Conservation (phyloP, 768 basidiomycete species). For the Tulasnella sp. region DNA sequence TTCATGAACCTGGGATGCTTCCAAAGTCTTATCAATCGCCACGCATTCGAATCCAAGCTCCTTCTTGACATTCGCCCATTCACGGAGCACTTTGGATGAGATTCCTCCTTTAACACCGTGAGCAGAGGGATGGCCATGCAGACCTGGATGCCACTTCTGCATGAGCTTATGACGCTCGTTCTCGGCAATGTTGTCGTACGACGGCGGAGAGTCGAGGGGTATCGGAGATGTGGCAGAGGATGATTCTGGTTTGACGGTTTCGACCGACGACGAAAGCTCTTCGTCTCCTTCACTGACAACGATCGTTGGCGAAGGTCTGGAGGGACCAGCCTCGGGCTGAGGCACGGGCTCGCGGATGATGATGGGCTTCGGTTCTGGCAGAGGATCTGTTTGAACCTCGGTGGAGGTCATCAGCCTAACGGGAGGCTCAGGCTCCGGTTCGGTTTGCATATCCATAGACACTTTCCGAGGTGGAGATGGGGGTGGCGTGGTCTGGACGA, state of each 20-base stretch:
- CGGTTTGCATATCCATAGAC: conserved; percentile 48
- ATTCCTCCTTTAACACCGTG: conserved; percentile 30
- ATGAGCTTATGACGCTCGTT: conserved; percentile 31
- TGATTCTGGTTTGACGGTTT: not conserved
- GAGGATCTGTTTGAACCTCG: conserved; percentile 24
- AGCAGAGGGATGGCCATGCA: conserved; percentile 12
- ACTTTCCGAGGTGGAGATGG: conserved; percentile 33
- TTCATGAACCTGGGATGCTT: conserved; percentile 5
- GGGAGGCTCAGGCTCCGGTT: conserved; percentile 20
- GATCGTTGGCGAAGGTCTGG: conserved; percentile 32
- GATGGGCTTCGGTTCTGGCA: conserved; percentile 32
- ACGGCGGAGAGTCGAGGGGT: conserved; percentile 38
- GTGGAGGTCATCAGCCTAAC: conserved; percentile 22
- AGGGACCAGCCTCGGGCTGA: conserved; percentile 31
- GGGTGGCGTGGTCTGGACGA: conserved; percentile 53
- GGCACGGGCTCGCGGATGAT: conserved; percentile 25
- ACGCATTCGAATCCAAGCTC: conserved; percentile 67
- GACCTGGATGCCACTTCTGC: conserved; percentile 58
- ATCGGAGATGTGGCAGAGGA: conserved; percentile 31
- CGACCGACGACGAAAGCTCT: conserved; percentile 57
- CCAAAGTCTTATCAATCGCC: conserved; percentile 62
- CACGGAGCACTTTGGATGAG: conserved; percentile 54
- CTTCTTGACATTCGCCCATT: conserved; percentile 69
- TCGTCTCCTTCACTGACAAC: conserved; percentile 26
- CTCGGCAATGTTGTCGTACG: conserved; percentile 49